Conservation (phyloP, 352 stramenopile species). For the Phytophthora sojae region DNA sequence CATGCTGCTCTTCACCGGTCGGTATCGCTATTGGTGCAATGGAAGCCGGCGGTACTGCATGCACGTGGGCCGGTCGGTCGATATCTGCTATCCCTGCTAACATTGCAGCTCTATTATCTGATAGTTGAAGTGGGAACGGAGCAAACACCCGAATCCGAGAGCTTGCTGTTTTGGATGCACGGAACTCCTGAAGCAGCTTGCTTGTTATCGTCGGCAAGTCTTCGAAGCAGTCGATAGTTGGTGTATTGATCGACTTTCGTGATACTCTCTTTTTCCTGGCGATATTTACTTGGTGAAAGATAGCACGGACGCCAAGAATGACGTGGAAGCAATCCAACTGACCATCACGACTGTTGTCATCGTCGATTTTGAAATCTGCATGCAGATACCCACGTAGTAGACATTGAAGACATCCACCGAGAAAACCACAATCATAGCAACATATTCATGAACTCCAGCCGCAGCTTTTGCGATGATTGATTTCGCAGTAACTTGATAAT, state of each 20-base stretch:
- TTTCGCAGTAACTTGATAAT: not conserved
- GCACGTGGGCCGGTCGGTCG: no score
- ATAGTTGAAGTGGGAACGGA: not conserved
- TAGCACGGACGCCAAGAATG: not conserved
- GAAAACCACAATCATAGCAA: not conserved
- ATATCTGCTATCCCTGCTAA: not conserved
- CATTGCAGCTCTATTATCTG: not conserved
- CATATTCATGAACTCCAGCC: not conserved
- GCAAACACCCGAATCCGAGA: not conserved
- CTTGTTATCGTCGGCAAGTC: not conserved
- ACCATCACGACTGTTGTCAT: not conserved
- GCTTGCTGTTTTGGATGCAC: not conserved
- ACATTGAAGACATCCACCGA: not conserved
- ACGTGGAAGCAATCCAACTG: not conserved
- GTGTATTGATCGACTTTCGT: not conserved
- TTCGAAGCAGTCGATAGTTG: not conserved
- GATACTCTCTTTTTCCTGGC: not conserved
- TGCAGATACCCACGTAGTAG: not conserved
- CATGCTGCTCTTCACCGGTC: no score
- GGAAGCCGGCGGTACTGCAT: no score
- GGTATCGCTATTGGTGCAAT: no score
- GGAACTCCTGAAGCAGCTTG: not conserved
- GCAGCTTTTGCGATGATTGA: not conserved
- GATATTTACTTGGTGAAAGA: not conserved
- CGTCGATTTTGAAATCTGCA: not conserved